Percentiles rank a stretch among this genome's conserved stretches.
These are phyloP conservation scores for Fraxinus sp. DNA, from an alignment of 305 asterid genomes.

Conservation along the genomic window DNA sequence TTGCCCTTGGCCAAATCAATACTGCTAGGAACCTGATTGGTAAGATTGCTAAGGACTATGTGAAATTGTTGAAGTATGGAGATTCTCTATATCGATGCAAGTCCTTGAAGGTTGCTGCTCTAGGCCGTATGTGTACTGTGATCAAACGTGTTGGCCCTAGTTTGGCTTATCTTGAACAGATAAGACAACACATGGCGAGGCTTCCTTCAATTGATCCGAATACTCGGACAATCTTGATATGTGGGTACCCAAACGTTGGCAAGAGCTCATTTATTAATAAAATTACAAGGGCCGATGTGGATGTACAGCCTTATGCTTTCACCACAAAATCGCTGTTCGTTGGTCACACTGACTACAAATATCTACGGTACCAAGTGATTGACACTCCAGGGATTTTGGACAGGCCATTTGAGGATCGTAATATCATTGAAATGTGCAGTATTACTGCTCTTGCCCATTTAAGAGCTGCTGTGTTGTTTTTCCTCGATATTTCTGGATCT, in stretches of 20 bases:
- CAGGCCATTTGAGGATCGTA: slow-evolving; percentile 93
- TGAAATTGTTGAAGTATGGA: slow-evolving; percentile 76
- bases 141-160: slow-evolving; percentile 80
- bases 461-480: slow-evolving; percentile 89
- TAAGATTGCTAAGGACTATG: slow-evolving; percentile 79
- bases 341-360: slow-evolving; percentile 90
- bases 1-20: slow-evolving; percentile 91
- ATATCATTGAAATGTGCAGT: slow-evolving; percentile 97
- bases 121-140: slow-evolving; percentile 94
- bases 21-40: slow-evolving; percentile 84
- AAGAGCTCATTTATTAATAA: slow-evolving; percentile 95
- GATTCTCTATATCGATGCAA: slow-evolving; percentile 89
- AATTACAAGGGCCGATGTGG: slow-evolving; percentile 94
- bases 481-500: slow-evolving; percentile 89
- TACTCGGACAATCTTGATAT: slow-evolving; percentile 83
- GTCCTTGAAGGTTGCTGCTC: slow-evolving; percentile 87
- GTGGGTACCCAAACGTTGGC: slow-evolving; percentile 98
- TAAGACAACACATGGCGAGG: slow-evolving; percentile 97
- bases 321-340: slow-evolving; percentile 93
- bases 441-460: slow-evolving; percentile 94
- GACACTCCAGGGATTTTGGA: slow-evolving; percentile 97
- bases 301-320: slow-evolving; percentile 96
- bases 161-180: slow-evolving; percentile 94
- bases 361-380: slow-evolving; percentile 85
- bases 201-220: slow-evolving; percentile 95